A percentile compares a stretch with the other conserved stretches of the same genome.
Evolutionary conservation across 768 basidiomycete genomes (phyloP).

Genomic region (Rhodotorula taiwanensis): DNA sequence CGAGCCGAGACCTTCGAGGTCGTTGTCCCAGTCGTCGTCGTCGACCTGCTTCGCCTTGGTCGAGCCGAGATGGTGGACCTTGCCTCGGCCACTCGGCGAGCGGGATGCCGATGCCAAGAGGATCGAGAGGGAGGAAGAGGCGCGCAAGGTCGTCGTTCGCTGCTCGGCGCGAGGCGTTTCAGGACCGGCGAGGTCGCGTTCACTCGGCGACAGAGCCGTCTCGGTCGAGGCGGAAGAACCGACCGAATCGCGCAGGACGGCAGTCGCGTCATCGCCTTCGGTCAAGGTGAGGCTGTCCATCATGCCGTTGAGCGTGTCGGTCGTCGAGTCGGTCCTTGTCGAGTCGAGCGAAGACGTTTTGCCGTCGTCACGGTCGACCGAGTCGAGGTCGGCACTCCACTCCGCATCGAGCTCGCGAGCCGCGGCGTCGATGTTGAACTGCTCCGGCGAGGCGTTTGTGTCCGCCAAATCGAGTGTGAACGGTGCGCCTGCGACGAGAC

Average conservation of each 20-base stretch:
- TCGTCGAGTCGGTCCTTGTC: constrained; percentile 2
- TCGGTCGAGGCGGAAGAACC: background rate
- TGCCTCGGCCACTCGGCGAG: constrained; percentile 1
- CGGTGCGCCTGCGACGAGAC: constrained; percentile 2
- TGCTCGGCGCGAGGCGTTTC: background rate
- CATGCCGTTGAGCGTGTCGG: constrained; percentile 16
- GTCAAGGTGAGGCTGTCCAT: constrained; percentile 6
- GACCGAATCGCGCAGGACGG: background rate
- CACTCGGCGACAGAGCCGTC: no score
- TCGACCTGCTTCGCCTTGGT: constrained; percentile 15
- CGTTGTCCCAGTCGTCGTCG: constrained; percentile 35
- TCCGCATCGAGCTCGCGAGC: constrained; percentile 3
- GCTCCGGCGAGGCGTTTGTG: background rate
- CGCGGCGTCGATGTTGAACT: background rate
- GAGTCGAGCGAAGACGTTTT: constrained; percentile 9
- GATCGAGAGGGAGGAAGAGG: constrained; percentile 13
- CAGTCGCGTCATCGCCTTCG: background rate
- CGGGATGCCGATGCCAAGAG: constrained; percentile 4
- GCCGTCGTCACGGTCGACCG: constrained; percentile 3
- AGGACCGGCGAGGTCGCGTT: background rate
- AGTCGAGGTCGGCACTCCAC: background rate
- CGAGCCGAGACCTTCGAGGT: constrained; percentile 23
- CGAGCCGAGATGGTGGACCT: constrained; percentile 22
- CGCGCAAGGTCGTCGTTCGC: constrained; percentile 22
- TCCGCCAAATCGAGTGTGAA: background rate